A percentile compares a stretch with the other conserved stretches of the same genome.
phyloP scores from a whole-genome alignment of 768 basidiomycete species.

The Amanita brunnescens region DNA sequence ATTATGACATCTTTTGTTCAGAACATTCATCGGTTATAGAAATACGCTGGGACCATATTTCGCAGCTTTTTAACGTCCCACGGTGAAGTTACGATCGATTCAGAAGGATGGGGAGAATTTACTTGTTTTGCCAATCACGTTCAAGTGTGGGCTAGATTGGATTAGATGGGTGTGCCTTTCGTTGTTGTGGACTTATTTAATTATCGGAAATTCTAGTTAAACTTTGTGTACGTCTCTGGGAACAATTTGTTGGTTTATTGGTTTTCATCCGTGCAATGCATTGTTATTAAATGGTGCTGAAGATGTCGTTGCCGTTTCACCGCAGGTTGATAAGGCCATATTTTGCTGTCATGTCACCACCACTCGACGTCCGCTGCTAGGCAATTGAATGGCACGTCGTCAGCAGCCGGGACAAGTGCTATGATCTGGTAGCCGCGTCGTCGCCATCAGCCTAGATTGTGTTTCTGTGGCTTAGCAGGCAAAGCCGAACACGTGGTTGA shows the following conservation, averaged over 20 bases:
- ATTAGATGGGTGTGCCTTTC: neutral
- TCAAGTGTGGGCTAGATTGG: slow-evolving; percentile 46
- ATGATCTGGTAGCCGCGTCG: no score
- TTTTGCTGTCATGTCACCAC: no score
- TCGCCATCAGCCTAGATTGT: no score
- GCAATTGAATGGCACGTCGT: no score
- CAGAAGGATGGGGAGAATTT: slow-evolving; percentile 60
- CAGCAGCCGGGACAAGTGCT: no score
- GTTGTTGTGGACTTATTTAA: neutral
- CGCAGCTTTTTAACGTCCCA: slow-evolving; percentile 38
- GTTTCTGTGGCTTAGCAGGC: no score
- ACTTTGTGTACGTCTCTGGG: neutral
- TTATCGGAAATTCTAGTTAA: neutral
- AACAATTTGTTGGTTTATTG: neutral
- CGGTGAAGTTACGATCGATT: slow-evolving; percentile 36
- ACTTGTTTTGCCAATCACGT: slow-evolving; percentile 46
- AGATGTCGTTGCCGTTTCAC: no score
- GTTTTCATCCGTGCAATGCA: neutral
- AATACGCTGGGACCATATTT: slow-evolving; percentile 32
- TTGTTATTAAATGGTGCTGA: neutral
- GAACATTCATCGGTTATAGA: slow-evolving; percentile 12
- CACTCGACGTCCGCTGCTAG: no score
- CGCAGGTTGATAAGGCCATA: no score
- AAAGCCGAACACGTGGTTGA: no score
- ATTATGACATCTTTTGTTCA: slow-evolving; percentile 1